Base-by-base conservation (phyloP, 306 rosid genomes). In the Adenanthera pavonina region DNA sequence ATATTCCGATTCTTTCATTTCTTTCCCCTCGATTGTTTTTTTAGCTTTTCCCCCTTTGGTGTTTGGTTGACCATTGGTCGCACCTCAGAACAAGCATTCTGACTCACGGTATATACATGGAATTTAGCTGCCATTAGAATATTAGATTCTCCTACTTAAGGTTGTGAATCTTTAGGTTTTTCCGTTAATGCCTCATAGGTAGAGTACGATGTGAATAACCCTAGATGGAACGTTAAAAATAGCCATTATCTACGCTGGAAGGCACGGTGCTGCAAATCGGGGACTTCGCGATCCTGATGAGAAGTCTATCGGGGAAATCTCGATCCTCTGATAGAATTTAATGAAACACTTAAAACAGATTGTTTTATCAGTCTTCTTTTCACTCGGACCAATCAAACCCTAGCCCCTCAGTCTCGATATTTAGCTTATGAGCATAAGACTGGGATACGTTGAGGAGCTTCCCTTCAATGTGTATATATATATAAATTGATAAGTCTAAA, bases 1-100 rank as follows among this genome's bases (percentile, higher is more conserved):
- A n/a, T 70, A 61, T 30, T 13, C 64, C 25, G 69, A 33, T 48
- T 57, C 56, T 62, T 71, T 48, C 77, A 25, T n/a, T 14, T 15
- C 7, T 19, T 65, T 59, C 14, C 15, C 8, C 5, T 25, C 8
- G 0, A 59, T 17, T 52, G 3, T 40, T 40, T 25, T 54, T 12
- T 5, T 6, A 8, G 62, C 5, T 25, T 25, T 3, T 8, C 13
- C 49, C 49, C 49, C 6, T 59, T 20, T 2, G 12, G 6, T 10
- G n/a, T 19, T 17, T n/a, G 36, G 54, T 43, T 41, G 34, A 67
- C 13, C 36, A 17, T 2, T 3, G 30, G 36, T 9, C 74, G 8
- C 36, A 20, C 71, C 56, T 14, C 14, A 20, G 41, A 25, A 76
- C 65, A 48, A 34, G 60, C 10, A 41, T 16, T 33, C 47, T 34